Conservation (phyloP, 768 basidiomycete species). For the Gymnopilus dilepis region DNA sequence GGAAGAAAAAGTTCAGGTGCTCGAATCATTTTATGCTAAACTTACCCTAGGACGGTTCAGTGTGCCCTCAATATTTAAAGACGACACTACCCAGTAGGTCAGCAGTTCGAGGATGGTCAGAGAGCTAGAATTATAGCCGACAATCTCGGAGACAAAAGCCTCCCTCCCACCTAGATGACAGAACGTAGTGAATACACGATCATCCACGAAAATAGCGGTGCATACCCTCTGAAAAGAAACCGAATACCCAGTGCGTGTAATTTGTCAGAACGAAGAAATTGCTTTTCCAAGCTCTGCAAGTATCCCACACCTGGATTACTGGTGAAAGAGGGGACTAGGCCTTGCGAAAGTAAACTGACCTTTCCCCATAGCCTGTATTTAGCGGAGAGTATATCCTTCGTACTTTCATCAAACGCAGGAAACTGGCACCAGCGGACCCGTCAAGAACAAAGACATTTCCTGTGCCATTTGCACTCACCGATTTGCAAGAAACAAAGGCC, state of each 20-base stretch:
- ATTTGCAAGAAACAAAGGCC: conserved; percentile 52
- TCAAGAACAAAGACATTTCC: conserved; percentile 12
- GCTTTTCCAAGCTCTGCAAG: conserved; percentile 51
- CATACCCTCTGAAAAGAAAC: conserved; percentile 61
- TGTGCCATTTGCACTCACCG: conserved; percentile 34
- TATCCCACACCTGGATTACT: conserved; percentile 55
- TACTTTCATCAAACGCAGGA: conserved; percentile 36
- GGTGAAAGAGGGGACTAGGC: background rate
- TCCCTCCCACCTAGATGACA: conserved; percentile 52
- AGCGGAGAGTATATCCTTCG: conserved; percentile 36
- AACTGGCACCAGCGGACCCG: conserved; percentile 33
- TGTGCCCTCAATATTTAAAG: conserved; percentile 45
- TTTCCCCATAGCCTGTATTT: conserved; percentile 67
- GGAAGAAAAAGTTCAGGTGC: too few species aligned
- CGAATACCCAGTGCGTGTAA: conserved; percentile 67
- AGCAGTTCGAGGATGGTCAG: conserved; percentile 60
- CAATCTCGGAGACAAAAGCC: conserved; percentile 55
- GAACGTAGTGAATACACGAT: background rate
- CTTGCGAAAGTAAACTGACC: conserved; percentile 32
- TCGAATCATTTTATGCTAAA: too few species aligned
- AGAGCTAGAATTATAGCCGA: conserved; percentile 39
- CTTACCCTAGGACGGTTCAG: conserved; percentile 46
- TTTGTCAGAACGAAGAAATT: conserved; percentile 65
- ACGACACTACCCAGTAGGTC: conserved; percentile 60
- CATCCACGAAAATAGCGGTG: background rate